Conservation (phyloP, 805 yeast genomes). For the Saturnispora dispora region DNA sequence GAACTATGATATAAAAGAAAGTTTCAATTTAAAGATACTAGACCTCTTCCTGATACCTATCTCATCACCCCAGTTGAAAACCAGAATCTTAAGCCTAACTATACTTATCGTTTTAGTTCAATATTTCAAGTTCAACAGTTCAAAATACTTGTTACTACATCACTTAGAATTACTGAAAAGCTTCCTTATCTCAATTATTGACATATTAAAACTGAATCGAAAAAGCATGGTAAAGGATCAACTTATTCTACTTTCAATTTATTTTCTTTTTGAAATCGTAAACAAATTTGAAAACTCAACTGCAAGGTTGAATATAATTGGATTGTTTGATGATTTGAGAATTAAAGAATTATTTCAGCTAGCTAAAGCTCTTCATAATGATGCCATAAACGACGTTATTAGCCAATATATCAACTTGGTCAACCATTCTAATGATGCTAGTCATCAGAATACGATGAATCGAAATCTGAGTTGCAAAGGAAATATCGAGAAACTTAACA, state of each 20-base stretch:
- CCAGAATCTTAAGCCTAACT: slow-evolving; percentile 75
- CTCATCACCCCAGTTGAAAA: slow-evolving; percentile 61
- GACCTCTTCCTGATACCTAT: slow-evolving; percentile 23
- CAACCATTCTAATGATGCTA: neutral
- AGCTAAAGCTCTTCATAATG: slow-evolving; percentile 45
- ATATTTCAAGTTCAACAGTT: neutral
- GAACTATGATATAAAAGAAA: slow-evolving; percentile 54
- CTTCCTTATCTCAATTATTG: neutral
- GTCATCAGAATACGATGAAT: neutral
- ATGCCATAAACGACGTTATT: slow-evolving; percentile 57
- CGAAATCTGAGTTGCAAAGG: neutral
- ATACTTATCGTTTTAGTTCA: slow-evolving; percentile 43
- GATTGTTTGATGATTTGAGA: slow-evolving; percentile 51
- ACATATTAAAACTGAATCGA: neutral
- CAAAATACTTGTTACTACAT: neutral
- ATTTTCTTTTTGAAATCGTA: slow-evolving; percentile 58
- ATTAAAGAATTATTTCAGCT: slow-evolving; percentile 41
- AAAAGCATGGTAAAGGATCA: slow-evolving; percentile 31
- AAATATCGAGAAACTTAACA: neutral
- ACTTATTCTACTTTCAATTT: slow-evolving; percentile 61
- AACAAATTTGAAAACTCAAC: slow-evolving; percentile 28
- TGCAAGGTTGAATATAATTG: slow-evolving; percentile 49
- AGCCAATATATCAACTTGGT: slow-evolving; percentile 36
- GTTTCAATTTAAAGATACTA: slow-evolving; percentile 27
- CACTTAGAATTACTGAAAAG: slow-evolving; percentile 1